Base-by-base conservation (phyloP, 148 eudicot species). In the Spergularia bocconei region DNA sequence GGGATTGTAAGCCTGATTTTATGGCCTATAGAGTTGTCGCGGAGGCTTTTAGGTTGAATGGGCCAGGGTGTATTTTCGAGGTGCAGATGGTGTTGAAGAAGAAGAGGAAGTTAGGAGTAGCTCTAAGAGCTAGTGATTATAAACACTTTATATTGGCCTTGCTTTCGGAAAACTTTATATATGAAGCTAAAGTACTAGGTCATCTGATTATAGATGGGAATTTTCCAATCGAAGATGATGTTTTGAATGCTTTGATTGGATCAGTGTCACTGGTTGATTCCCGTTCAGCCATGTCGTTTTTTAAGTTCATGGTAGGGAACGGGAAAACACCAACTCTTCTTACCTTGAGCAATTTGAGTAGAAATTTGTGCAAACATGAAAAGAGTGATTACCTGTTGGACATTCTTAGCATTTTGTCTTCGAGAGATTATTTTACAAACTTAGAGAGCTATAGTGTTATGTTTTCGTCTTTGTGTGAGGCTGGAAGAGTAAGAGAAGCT, bases 41-140 rank as follows among this genome's bases (percentile, higher is more conserved):
- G 0, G 98, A 90, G 81, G 80, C 82, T 44, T 82, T 87, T 73
- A 82, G 91, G 77, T 75, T 74, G 48, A 84, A 72, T 54, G 90
- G 97, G 6, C 78, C 78, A 47, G 82, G 78, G 63, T 78, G 79
- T 80, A 84, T 85, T 33, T 87, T 82, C 65, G 91, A 91, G 67
- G 91, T 88, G 53, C 88, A 84, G 74, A 62, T 58, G 61, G 86
- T 86, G 53, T 84, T 94, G 77, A 94, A 94, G 85, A 88, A 76
- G 87, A 94, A 91, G 80, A 84, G 98, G 51, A 94, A 91, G 80
- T 76, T 91, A 19, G 97, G 98, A 71, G 97, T 94, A 17, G 96
- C 97, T 3, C 97, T 97, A 6, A 81, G 98, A 75, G 70, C 83
- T 33, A 71, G 50, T 70, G 93, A 87, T 62, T 94, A 94, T 63